These are phyloP conservation scores for Arthrocladium fulminans DNA, from an alignment of 2,329 filamentous ascomycete species.

Conservation along the genomic window DNA sequence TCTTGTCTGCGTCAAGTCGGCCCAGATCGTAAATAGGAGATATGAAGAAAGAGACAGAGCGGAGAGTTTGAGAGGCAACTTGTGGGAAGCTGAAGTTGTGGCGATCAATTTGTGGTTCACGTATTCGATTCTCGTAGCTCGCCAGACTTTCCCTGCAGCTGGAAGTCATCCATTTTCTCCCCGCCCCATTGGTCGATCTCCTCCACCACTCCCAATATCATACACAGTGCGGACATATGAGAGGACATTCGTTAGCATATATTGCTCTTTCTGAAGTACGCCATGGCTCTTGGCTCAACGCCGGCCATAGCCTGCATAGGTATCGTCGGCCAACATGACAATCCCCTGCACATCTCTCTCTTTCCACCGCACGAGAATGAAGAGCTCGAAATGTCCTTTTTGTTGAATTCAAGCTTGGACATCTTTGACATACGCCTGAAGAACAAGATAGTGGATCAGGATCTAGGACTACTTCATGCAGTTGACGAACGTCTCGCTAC, in stretches of 20 bases:
- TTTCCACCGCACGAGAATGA: constrained; percentile 64
- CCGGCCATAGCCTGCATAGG: constrained; percentile 88
- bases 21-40: constrained; percentile 8
- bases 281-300: constrained; percentile 25
- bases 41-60: constrained; percentile 22
- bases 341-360: constrained; percentile 85
- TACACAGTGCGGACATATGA: not conserved
- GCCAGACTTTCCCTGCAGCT: not conserved
- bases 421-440: constrained; percentile 81
- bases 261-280: constrained; percentile 7
- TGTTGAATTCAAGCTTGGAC: constrained; percentile 85
- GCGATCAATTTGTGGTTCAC: not conserved
- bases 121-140: constrained; percentile 1
- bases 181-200: constrained; percentile 10
- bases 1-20: constrained; percentile 25
- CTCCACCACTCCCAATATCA: not conserved
- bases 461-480: constrained; percentile 84
- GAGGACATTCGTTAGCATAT: not conserved
- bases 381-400: constrained; percentile 76
- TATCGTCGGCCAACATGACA: constrained; percentile 91
- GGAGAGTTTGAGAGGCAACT: constrained; percentile 23
- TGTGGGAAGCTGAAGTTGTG: constrained; percentile 8
- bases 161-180: constrained; percentile 7
- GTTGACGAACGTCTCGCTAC: constrained; percentile 86
- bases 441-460: constrained; percentile 64